Evolutionary conservation across 371 early-diverging fungal genomes (phyloP), one percentile per base, ranked within the genome.

Genomic region (Umbelopsis sp.): DNA sequence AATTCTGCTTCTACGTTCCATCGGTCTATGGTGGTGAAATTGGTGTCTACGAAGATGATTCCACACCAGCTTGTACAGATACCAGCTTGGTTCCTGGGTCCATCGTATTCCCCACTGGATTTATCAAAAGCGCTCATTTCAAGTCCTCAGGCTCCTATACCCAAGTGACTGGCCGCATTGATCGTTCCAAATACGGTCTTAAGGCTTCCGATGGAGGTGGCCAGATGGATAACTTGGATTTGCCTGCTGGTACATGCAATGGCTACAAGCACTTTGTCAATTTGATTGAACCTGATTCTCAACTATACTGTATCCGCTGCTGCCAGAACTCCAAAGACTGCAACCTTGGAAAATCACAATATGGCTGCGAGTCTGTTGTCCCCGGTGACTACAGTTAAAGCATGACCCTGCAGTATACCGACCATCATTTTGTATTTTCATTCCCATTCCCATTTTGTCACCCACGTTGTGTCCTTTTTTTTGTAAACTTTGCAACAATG

Each of bases 101-200:
- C 10, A 64, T 66, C 6, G 24, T 66, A 25, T 73, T 86, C 50
- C 86, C 86, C 32, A 12, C 51, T 8, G 83, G 85, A 9, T 83
- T 84, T 71, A 84, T 86, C 66, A 29, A 65, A 65, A 70, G 80
- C 0, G 81, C 83, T 44, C 79, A 83, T 65, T 79, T 70, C 50
- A 12, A 68, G 44, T 63, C 63, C 11, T 80, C 80, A n/a, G 68
- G 63, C 10, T 65, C 62, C 1, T 86, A 79, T 63, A 68, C 72
- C n/a, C 86, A 86, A 73, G 67, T 86, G 20, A 84, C 84, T 32
- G 86, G 84, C 22, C 75, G 77, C 10, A 81, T 86, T 46, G 74
- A 86, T 63, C 75, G 79, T 11, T 52, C 72, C 4, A 75, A 57
- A 14, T 57, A 57, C 29, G 57, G 57, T 16, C n/a, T 57, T 18